Percentiles rank a stretch among this genome's conserved stretches.
phyloP scores from a whole-genome alignment of 495 filamentous ascomycete genomes.

The Xylaria sp. region DNA sequence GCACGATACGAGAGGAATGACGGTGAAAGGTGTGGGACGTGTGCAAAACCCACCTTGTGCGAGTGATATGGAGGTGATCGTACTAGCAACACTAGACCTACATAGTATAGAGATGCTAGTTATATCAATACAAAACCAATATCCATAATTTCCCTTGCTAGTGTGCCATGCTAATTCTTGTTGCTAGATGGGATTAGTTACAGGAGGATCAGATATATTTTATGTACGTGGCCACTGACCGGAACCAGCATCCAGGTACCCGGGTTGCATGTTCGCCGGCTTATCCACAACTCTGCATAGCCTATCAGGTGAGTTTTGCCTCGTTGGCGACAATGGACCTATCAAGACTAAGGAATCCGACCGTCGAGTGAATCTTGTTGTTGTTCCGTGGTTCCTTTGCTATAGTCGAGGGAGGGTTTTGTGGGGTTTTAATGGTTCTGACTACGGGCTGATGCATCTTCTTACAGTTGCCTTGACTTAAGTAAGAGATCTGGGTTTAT shows the following conservation, averaged over 20 bases:
- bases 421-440: no score
- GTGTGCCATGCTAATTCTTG: neutral
- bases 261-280: neutral
- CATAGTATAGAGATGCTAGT: slow-evolving; percentile 22
- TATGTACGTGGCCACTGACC: no score
- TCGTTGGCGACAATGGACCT: no score
- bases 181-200: neutral
- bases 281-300: neutral
- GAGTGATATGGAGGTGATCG: slow-evolving; percentile 20
- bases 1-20: slow-evolving; percentile 3
- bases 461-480: no score
- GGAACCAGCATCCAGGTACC: neutral
- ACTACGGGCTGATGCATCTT: no score
- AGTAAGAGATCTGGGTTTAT: no score
- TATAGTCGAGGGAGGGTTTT: no score
- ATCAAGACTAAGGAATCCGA: no score
- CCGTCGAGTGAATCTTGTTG: no score
- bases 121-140: slow-evolving; percentile 18
- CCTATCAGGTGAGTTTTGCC: neutral
- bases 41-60: slow-evolving; percentile 8
- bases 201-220: neutral
- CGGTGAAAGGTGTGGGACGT: neutral
- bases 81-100: slow-evolving; percentile 26
- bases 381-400: no score
- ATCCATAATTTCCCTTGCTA: neutral